Conservation (phyloP, 306 rosid genomes). For the Ormosia emarginata region DNA sequence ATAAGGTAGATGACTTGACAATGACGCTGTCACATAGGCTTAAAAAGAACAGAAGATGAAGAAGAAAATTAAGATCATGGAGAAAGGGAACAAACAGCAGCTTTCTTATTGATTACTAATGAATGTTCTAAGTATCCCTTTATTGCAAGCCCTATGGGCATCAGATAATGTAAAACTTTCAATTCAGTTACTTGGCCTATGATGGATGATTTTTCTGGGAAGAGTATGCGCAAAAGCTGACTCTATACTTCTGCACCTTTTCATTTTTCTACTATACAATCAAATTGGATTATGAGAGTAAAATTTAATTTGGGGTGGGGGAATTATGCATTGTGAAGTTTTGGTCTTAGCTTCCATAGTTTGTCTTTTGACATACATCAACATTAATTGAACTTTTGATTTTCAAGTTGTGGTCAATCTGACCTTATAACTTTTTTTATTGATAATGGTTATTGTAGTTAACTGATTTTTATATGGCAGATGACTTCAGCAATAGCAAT, state of each 20-base stretch:
- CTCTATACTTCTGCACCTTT: conserved; percentile 2
- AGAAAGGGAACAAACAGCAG: conserved; percentile 14
- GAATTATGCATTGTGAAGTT: background rate
- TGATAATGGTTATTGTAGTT: background rate
- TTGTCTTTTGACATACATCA: conserved; percentile 8
- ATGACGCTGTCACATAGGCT: background rate
- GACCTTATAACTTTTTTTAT: conserved; percentile 1
- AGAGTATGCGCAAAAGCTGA: conserved; percentile 16
- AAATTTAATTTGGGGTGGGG: background rate
- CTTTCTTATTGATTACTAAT: background rate
- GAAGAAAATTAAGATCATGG: conserved; percentile 4
- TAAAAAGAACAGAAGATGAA: background rate
- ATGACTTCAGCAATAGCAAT: conserved; percentile 91
- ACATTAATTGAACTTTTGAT: background rate
- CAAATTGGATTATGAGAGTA: background rate
- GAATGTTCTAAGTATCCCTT: background rate
- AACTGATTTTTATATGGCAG: conserved; percentile 49
- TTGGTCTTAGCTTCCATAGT: background rate
- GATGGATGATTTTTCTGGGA: background rate
- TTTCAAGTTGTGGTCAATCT: background rate
- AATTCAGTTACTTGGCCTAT: conserved; percentile 19
- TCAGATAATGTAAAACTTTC: background rate
- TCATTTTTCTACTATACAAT: conserved; percentile 8
- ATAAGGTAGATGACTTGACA: background rate
- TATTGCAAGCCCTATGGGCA: conserved; percentile 5